phyloP scores from a whole-genome alignment of 2,329 filamentous ascomycete genomes.

The Penicillium sp. region DNA sequence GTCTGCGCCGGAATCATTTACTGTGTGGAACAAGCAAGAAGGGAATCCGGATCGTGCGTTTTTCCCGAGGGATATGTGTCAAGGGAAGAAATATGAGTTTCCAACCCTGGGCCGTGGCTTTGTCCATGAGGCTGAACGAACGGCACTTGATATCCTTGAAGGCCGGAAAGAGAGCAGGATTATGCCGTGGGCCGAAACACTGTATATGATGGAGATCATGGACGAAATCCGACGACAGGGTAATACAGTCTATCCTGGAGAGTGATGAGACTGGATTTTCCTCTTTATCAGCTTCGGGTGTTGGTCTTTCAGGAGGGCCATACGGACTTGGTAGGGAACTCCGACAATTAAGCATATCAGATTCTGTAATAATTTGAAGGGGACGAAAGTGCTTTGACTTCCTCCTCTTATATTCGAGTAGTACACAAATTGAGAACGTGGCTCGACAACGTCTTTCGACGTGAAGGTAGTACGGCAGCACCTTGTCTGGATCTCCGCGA shows the following conservation, averaged over 20 bases:
- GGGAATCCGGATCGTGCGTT: background rate
- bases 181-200: background rate
- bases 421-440: background rate
- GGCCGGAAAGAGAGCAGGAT: background rate
- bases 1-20: slow-evolving; percentile 8
- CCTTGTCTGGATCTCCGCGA: background rate
- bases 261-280: background rate
- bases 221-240: background rate
- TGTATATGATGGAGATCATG: background rate
- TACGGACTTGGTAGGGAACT: too few species aligned
- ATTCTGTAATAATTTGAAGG: too few species aligned
- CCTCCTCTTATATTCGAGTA: background rate
- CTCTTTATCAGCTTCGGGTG: too few species aligned
- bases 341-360: too few species aligned
- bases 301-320: too few species aligned
- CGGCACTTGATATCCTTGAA: background rate
- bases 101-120: background rate
- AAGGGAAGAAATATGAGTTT: background rate
- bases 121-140: background rate
- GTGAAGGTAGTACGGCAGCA: background rate
- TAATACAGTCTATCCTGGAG: background rate
- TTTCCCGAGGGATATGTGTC: background rate
- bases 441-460: background rate
- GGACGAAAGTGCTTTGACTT: too few species aligned
- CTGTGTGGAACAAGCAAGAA: slow-evolving; percentile 3